These are phyloP conservation scores for Cyberlindnera maclurae DNA, from an alignment of 805 yeast species.

Conservation along the genomic window DNA sequence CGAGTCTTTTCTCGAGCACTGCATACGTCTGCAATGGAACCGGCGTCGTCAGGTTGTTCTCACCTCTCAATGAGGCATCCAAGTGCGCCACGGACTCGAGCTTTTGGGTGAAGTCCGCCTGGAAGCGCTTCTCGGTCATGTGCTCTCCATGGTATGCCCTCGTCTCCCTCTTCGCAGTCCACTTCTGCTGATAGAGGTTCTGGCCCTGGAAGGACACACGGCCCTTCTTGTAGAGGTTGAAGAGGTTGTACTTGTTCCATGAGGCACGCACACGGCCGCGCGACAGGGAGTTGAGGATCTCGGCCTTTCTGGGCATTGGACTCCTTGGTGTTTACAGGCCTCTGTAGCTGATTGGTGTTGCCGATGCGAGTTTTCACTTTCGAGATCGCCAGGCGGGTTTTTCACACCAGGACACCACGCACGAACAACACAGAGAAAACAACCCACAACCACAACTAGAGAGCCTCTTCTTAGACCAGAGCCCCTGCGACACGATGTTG, in stretches of 20 bases:
- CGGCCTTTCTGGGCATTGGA: constrained; percentile 57
- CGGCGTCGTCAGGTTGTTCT: constrained; percentile 58
- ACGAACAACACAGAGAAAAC: no score
- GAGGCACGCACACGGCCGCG: constrained; percentile 80
- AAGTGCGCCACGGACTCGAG: constrained; percentile 83
- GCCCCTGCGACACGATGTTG: neutral
- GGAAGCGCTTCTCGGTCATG: constrained; percentile 78
- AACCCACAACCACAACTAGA: no score
- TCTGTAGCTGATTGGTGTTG: no score
- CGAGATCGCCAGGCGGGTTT: no score
- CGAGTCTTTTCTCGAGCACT: constrained; percentile 80
- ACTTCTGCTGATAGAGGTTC: constrained; percentile 86
- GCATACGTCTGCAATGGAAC: constrained; percentile 85
- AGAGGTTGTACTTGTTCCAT: constrained; percentile 85
- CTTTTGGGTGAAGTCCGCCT: constrained; percentile 56
- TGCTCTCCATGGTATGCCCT: constrained; percentile 96
- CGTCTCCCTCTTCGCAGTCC: constrained; percentile 85
- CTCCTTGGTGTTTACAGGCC: no score
- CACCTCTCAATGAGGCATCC: constrained; percentile 70
- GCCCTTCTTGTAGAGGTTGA: constrained; percentile 76
- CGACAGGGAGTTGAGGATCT: constrained; percentile 46
- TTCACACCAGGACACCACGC: no score
- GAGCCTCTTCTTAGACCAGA: no score
- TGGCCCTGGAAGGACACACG: constrained; percentile 45
- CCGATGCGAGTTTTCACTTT: no score